Percentiles rank a stretch among this genome's conserved stretches.
phyloP scores from a whole-genome alignment of 352 stramenopile species.

The Blastocystis sp. region DNA sequence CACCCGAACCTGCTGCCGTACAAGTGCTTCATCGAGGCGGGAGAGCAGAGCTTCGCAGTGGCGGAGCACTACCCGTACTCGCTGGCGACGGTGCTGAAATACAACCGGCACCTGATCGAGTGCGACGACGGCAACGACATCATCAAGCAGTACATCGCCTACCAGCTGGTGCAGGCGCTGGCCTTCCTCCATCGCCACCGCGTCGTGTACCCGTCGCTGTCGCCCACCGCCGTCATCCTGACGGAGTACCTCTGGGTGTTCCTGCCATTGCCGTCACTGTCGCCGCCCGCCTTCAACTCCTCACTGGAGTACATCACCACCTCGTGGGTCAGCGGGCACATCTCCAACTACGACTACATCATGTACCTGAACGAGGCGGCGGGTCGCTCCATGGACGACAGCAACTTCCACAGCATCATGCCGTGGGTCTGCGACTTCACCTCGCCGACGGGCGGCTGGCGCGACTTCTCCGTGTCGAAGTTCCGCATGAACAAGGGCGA shows the following conservation, averaged over 20 bases:
- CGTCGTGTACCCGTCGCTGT: slow-evolving; percentile 18
- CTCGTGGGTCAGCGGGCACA: slow-evolving; percentile 80
- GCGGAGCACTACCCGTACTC: slow-evolving; percentile 78
- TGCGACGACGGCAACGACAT: slow-evolving; percentile 68
- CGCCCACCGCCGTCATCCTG: slow-evolving; percentile 52
- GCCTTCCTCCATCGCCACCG: slow-evolving; percentile 69
- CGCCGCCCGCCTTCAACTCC: not conserved
- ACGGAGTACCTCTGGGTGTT: slow-evolving; percentile 70
- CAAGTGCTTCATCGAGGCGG: not conserved
- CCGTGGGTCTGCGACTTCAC: slow-evolving; percentile 90
- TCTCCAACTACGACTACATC: slow-evolving; percentile 89
- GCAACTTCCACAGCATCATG: slow-evolving; percentile 85
- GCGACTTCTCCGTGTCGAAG: slow-evolving; percentile 86
- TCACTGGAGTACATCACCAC: slow-evolving; percentile 76
- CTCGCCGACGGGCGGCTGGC: slow-evolving; percentile 76
- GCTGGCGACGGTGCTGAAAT: slow-evolving; percentile 78
- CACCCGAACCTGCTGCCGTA: slow-evolving; percentile 40
- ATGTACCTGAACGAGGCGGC: slow-evolving; percentile 85
- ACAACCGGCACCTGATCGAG: slow-evolving; percentile 77
- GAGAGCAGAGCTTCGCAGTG: slow-evolving; percentile 1
- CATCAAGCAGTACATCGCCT: slow-evolving; percentile 32
- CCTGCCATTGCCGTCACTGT: slow-evolving; percentile 32
- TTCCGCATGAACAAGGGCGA: slow-evolving; percentile 89
- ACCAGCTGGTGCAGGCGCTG: slow-evolving; percentile 70
- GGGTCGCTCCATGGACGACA: slow-evolving; percentile 80